Base-by-base conservation (phyloP, 495 filamentous ascomycete genomes). In the Neurospora tetraspora region DNA sequence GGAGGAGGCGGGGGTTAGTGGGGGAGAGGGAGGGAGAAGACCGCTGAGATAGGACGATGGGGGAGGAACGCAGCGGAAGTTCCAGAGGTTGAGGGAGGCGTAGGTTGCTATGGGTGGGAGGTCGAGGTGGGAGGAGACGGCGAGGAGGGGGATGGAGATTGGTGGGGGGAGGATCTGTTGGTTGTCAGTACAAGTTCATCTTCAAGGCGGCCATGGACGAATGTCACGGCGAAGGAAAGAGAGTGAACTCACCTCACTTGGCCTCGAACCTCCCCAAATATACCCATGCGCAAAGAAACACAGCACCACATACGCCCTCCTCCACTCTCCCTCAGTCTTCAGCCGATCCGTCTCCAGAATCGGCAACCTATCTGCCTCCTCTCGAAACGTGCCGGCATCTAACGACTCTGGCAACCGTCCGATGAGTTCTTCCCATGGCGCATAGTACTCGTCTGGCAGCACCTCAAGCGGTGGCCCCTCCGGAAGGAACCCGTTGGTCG, bases 81-180 rank as follows among this genome's bases (percentile, higher is more conserved):
- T 99, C 94, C 94, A 99, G 27, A 99, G 85, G 74, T 91, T 92
- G 18, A 96, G 86, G 16, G 88, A 91, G 8, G 96, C 91, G 77
- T 97, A 99, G 27, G 94, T 97, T 18, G 95, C 94, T 5, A 97
- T 92, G 1, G 94, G 92, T 4, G 94, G 94, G 8, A 98, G 84
- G 68, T 92, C 91, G 7, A 97, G 88, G 74, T 91, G 86, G n/a
- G 86, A 80, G 71, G 93, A 97, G 40, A 94, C 86, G 75, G 87
- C 74, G 23, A 94, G 87, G 69, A 94, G 89, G 1, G 96, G 96
- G 36, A 92, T 84, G n/a, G 94, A 93, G 68, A 98, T 84, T 18
- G 90, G 82, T 2, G 91, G 89, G 16, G 95, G 96, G 16, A 98
- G 86, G 79, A 81, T 72, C 82, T 85, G 70, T 12, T 68, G 0